Conservation (phyloP, 306 rosid species). For the Psophocarpus tetragonolobus region DNA sequence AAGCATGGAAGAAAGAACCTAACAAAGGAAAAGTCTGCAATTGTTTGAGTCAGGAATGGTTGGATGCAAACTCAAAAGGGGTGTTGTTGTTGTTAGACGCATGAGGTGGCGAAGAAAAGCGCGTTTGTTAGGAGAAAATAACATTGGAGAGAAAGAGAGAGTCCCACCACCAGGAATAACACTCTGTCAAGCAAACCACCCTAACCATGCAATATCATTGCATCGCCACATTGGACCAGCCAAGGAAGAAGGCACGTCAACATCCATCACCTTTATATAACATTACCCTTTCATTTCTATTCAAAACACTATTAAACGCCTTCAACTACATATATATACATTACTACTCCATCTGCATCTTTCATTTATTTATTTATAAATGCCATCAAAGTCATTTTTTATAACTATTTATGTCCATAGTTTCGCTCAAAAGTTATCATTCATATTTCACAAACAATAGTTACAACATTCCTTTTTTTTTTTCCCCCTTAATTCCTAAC, state of each 20-base stretch:
- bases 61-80: slow-evolving; percentile 29
- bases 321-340: neutral
- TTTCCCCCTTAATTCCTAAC: neutral
- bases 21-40: neutral
- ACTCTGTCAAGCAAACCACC: slow-evolving; percentile 31
- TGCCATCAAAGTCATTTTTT: neutral
- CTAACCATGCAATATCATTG: slow-evolving; percentile 36
- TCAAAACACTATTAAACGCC: neutral
- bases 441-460: neutral
- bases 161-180: slow-evolving; percentile 33
- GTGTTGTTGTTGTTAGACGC: neutral
- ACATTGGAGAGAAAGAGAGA: neutral
- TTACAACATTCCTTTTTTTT: neutral
- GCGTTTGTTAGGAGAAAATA: slow-evolving; percentile 45
- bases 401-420: neutral
- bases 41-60: slow-evolving; percentile 10
- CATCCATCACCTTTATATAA: neutral
- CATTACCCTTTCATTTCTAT: neutral
- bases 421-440: neutral
- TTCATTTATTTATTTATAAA: neutral
- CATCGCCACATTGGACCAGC: neutral
- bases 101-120: slow-evolving; percentile 14
- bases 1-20: slow-evolving; percentile 6
- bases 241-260: neutral
- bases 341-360: neutral